Evolutionary conservation across 805 yeast genomes (phyloP), one percentile per base, ranked within the genome.

Genomic region (Ogataea salicorniae): DNA sequence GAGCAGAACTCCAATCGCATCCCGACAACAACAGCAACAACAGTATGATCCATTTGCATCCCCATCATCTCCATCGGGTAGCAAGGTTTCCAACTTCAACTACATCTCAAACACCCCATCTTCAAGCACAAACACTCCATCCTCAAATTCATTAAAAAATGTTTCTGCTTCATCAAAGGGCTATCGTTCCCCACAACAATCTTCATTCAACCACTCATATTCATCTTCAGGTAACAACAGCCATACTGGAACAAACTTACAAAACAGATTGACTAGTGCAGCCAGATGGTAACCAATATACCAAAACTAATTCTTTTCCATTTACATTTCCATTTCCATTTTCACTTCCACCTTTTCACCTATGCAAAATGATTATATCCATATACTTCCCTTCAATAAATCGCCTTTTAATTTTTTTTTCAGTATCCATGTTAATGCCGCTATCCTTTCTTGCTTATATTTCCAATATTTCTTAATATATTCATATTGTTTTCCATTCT

Each of bases 41-140:
- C 15, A 31, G 6, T 7, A 15, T 4, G 26, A 31, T 15, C 16
- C 35, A 14, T 17, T 35, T 6, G 53, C 46, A 3, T 17, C 36
- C 1, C 37, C 15, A 18, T 35, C 46, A 18, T 44, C 60, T 6
- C 50, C 56, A 9, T 36, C 54, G 15, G 42, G 48, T 17, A 47
- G 43, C 37, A 51, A 43, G 31, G 26, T 42, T 36, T 42, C 48
- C 16, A 53, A 52, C 39, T 51, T 49, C 45, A 57, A 52, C 43
- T 54, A 55, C 45, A 44, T 54, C 11, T 54, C 56, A 14, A 52
- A 48, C 43, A 55, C 59, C 6, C 57, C 61, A n/a, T 48, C 48
- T 18, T 51, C 57, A 18, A 51, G 51, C n/a, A 46, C 55, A 16
- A 52, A 50, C 15, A 41, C 56, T 14, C 49, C 55, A 5, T 52